Percentiles rank a stretch among this genome's conserved stretches.
Evolutionary conservation across 2,329 filamentous ascomycete genomes (phyloP).

Genomic region (Cercospora sojina): DNA sequence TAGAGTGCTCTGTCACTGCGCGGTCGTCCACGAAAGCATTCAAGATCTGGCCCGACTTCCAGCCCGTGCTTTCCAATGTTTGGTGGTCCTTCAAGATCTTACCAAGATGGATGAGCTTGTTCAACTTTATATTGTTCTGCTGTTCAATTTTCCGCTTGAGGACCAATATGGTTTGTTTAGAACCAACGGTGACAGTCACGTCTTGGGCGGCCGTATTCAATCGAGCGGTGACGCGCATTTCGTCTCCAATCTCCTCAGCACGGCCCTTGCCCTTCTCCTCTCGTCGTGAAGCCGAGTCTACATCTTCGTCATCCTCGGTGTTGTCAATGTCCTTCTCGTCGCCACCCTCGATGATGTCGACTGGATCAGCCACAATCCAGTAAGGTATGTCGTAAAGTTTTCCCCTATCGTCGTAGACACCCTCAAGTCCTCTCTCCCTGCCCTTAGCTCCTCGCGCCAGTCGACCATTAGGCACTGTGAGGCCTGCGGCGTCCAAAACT

Average conservation of each 20-base stretch:
- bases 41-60: constrained; percentile 71
- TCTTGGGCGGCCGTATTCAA: constrained; percentile 43
- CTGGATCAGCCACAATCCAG: constrained; percentile 49
- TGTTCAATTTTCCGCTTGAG: constrained; percentile 64
- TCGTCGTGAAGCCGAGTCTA: background rate
- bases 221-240: constrained; percentile 39
- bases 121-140: constrained; percentile 60
- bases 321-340: constrained; percentile 32
- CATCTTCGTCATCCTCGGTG: constrained; percentile 24
- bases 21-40: constrained; percentile 64
- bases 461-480: constrained; percentile 46
- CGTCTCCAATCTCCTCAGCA: constrained; percentile 35
- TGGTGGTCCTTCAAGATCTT: constrained; percentile 70
- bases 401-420: constrained; percentile 48
- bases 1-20: background rate
- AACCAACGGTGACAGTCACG: constrained; percentile 38
- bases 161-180: constrained; percentile 58
- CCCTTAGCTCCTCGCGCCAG: constrained; percentile 28
- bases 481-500: constrained; percentile 73
- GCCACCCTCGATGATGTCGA: constrained; percentile 40
- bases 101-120: constrained; percentile 78
- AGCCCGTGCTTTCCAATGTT: constrained; percentile 68
- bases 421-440: constrained; percentile 25
- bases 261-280: constrained; percentile 36
- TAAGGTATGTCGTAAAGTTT: constrained; percentile 46